A percentile compares a stretch with the other conserved stretches of the same genome.
Conservation (phyloP, 257 asterid species). For the Solanum raphanifolium region DNA sequence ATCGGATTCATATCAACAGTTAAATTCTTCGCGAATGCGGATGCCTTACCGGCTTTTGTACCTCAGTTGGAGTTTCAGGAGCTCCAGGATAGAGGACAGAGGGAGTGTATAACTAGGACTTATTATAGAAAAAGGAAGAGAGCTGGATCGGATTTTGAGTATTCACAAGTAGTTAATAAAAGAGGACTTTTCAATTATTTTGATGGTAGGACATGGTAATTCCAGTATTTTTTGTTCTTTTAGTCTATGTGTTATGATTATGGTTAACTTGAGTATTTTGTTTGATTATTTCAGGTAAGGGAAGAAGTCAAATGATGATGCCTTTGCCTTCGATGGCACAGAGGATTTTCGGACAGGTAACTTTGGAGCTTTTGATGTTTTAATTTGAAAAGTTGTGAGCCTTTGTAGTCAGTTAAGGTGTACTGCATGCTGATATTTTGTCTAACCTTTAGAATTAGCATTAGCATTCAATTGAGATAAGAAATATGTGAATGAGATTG, state of each 20-base stretch:
- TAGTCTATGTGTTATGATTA: neutral
- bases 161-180: conserved; percentile 12
- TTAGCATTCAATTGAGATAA: neutral
- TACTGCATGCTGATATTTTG: neutral
- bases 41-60: neutral
- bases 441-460: neutral
- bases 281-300: conserved; percentile 23
- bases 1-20: conserved; percentile 26
- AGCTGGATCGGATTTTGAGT: conserved; percentile 12
- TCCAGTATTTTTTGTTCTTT: neutral
- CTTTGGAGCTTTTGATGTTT: neutral
- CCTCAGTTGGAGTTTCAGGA: conserved; percentile 7
- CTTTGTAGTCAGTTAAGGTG: neutral
- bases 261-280: neutral
- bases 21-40: conserved; percentile 22
- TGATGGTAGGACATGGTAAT: conserved; percentile 14
- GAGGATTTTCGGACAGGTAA: conserved; percentile 31
- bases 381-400: neutral
- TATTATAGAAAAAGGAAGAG: conserved; percentile 49
- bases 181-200: conserved; percentile 5
- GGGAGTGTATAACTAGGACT: conserved; percentile 16
- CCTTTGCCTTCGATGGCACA: conserved; percentile 6
- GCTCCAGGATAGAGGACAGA: neutral
- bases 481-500: neutral
- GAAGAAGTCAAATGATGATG: conserved; percentile 2